phyloP scores from a whole-genome alignment of 352 stramenopile genomes.

The Pythium phragmiticola region DNA sequence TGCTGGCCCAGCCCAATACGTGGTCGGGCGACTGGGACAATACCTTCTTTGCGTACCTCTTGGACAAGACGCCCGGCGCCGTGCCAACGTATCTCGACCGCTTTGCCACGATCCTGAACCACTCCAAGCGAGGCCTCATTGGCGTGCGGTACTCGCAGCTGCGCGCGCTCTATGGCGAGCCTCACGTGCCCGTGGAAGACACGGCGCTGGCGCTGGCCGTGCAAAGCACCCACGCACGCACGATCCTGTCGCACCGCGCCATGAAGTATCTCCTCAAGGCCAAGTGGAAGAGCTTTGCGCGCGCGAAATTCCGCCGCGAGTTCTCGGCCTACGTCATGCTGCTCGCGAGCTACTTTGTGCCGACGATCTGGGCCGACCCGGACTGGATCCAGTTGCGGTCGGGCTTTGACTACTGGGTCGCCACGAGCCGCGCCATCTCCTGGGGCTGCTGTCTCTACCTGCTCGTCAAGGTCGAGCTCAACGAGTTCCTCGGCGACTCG shows the following conservation, averaged over 20 bases:
- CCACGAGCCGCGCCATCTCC: conserved; percentile 35
- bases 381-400: conserved; percentile 45
- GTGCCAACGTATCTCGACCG: conserved; percentile 46
- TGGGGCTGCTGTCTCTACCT: conserved; percentile 58
- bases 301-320: conserved; percentile 48
- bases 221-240: conserved; percentile 35
- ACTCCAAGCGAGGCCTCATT: conserved; percentile 43
- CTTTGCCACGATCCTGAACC: conserved; percentile 48
- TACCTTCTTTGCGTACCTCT: conserved; percentile 51
- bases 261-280: conserved; percentile 49
- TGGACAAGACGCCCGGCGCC: conserved; percentile 48
- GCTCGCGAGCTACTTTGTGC: conserved; percentile 53
- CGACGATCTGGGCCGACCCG: conserved; percentile 52
- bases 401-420: conserved; percentile 46
- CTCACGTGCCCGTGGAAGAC: conserved; percentile 40
- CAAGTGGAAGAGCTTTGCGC: conserved; percentile 67
- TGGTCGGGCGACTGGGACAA: conserved; percentile 43
- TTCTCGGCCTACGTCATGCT: conserved; percentile 48
- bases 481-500: conserved; percentile 44
- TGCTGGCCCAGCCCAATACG: conserved; percentile 39
- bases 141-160: conserved; percentile 56
- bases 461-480: conserved; percentile 46
- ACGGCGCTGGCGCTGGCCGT: conserved; percentile 50
- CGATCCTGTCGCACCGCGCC: conserved; percentile 54
- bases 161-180: conserved; percentile 48